Evolutionary conservation across 1,284 basidiomycete genomes (phyloP), one percentile per base, ranked within the genome.

Genomic region (Leccinum griseonigrum): DNA sequence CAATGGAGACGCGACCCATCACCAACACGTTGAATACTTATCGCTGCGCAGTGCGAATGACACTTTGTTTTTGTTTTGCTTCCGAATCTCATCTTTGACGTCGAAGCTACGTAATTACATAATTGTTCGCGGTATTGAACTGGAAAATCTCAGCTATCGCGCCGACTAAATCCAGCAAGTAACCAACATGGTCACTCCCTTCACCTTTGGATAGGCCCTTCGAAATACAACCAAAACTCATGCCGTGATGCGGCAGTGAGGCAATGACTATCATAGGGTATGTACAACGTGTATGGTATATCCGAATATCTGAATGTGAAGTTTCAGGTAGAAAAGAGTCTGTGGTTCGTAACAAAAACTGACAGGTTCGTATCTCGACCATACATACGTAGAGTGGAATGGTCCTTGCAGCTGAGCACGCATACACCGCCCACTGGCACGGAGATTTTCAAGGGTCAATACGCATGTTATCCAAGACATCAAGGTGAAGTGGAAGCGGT

Each of bases 201-300:
- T 18, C 18, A 13, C 11, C 46, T 22, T 4, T 48, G 46, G 22
- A 34, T 13, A 4, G 59, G 7, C 8, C 18, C 16, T 14, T n/a
- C 22, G 7, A 26, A 14, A 50, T 4, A 34, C 14, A 28, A 32
- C 32, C 43, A 29, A 38, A 51, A 31, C 34, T 29, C 50, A n/a
- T 43, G 38, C 58, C 29, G 50, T 50, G 46, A 26, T 48, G 13
- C 11, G 6, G 51, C 50, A 29, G 22, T 40, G 32, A 59, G 29
- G 18, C 43, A 11, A 62, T 32, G 2, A 48, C 7, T 26, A 50
- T 26, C 22, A 22, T 22, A 22, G 57, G 56, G 57, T 69, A 66
- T 69, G 64, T 69, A 68, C 60, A 67, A 58, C 32, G 32, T 31
- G 51, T 38, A 57, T 68, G 66, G 66, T 64, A 66, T 68, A 60